Evolutionary conservation across 2,329 filamentous ascomycete species (phyloP).

Genomic region (Keithomyces neogunnii): DNA sequence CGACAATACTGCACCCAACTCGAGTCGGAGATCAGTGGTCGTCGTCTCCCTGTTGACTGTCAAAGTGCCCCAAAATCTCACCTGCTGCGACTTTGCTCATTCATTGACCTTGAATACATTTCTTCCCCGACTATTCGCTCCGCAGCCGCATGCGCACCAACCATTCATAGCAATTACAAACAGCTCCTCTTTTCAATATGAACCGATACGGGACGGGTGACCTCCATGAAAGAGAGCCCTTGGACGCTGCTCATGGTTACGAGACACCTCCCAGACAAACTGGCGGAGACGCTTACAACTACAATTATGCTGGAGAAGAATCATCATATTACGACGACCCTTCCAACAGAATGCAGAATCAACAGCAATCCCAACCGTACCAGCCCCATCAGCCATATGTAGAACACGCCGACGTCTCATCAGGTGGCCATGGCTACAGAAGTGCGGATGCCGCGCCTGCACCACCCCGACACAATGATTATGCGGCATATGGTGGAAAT

Average conservation of each 20-base stretch:
- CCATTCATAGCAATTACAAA: background rate
- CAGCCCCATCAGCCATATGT: background rate
- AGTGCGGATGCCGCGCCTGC: background rate
- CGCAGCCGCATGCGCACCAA: background rate
- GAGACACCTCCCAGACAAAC: background rate
- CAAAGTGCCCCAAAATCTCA: background rate
- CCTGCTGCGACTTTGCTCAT: background rate
- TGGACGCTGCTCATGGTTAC: conserved; percentile 16
- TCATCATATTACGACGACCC: conserved; percentile 21
- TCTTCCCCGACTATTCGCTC: background rate
- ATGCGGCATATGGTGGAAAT: conserved; percentile 13
- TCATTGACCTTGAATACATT: background rate
- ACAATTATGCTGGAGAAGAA: conserved; percentile 1
- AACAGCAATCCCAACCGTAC: background rate
- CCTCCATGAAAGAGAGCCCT: conserved; percentile 27
- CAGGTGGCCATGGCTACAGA: background rate
- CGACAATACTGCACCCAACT: no score
- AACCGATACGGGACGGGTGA: conserved; percentile 21
- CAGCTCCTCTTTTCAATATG: conserved; percentile 15
- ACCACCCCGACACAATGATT: conserved; percentile 13
- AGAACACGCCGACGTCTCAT: conserved; percentile 1
- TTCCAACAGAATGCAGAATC: conserved; percentile 6
- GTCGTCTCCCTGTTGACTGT: no score
- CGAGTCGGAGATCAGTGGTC: no score
- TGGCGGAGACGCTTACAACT: conserved; percentile 12